A percentile compares a stretch with the other conserved stretches of the same genome.
Evolutionary conservation across 192 early-diverging fungal species (phyloP).

Genomic region (Globomyces pollinis-pini): DNA sequence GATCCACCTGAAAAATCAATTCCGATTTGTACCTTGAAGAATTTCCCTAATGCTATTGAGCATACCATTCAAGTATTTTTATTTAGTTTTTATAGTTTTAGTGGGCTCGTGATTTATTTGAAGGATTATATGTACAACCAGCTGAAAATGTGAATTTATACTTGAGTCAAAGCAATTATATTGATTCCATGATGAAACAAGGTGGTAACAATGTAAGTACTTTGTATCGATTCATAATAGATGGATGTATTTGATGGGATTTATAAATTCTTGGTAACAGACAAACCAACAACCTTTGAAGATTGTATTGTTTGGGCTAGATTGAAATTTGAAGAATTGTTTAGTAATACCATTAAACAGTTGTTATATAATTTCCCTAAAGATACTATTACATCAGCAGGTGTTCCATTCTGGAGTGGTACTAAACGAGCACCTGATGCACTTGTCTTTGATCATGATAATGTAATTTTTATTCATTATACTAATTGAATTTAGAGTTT

Average conservation of each 20-base stretch:
- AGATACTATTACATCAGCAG: slow-evolving; percentile 83
- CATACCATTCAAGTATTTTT: slow-evolving; percentile 58
- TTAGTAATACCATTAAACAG: slow-evolving; percentile 87
- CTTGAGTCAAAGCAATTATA: slow-evolving; percentile 75
- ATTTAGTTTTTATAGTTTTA: background rate
- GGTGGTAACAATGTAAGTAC: slow-evolving; percentile 62
- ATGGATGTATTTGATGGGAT: slow-evolving; percentile 28
- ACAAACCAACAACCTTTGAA: slow-evolving; percentile 79
- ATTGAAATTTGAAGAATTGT: slow-evolving; percentile 86
- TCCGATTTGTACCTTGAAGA: slow-evolving; percentile 96
- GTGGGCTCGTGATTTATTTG: slow-evolving; percentile 97
- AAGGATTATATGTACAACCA: slow-evolving; percentile 84
- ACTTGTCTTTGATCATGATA: slow-evolving; percentile 69
- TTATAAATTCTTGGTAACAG: slow-evolving; percentile 59
- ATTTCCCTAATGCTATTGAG: slow-evolving; percentile 93
- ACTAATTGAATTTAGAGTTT: slow-evolving; percentile 25
- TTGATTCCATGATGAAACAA: slow-evolving; percentile 70
- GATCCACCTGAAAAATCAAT: slow-evolving; percentile 97
- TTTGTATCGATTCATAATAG: no score
- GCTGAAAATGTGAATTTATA: slow-evolving; percentile 94
- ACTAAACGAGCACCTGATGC: slow-evolving; percentile 90
- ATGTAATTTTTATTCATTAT: slow-evolving; percentile 44
- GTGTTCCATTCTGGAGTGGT: slow-evolving; percentile 92
- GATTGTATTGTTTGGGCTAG: slow-evolving; percentile 93
- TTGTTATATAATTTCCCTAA: slow-evolving; percentile 95